These are phyloP conservation scores for Claviceps spartinae DNA, from an alignment of 2,329 filamentous ascomycete genomes.

Conservation along the genomic window DNA sequence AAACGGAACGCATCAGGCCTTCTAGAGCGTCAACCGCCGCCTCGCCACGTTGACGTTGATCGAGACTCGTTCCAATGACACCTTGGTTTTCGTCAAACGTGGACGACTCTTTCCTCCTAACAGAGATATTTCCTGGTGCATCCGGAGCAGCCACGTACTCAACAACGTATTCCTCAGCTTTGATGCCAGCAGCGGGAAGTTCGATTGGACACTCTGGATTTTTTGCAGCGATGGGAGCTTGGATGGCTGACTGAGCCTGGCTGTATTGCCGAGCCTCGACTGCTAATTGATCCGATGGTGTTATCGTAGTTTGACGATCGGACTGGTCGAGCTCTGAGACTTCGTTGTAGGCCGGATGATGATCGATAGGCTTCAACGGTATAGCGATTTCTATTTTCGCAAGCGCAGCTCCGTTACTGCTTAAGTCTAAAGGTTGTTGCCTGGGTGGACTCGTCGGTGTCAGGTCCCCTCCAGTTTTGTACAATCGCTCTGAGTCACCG, in stretches of 20 bases:
- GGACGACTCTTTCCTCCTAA: constrained; percentile 39
- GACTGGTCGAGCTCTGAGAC: constrained; percentile 12
- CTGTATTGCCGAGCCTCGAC: constrained; percentile 7
- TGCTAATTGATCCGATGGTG: constrained; percentile 9
- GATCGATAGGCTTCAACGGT: constrained; percentile 29
- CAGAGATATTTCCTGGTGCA: constrained; percentile 33
- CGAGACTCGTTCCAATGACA: constrained; percentile 48
- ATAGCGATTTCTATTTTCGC: constrained; percentile 33
- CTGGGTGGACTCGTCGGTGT: neutral
- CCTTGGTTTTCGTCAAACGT: constrained; percentile 39
- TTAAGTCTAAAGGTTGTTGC: neutral
- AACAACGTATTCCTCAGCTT: constrained; percentile 38
- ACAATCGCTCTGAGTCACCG: constrained; percentile 18
- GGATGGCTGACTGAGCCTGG: neutral
- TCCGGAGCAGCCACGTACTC: constrained; percentile 33
- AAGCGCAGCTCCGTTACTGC: constrained; percentile 7
- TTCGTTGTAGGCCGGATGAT: constrained; percentile 24
- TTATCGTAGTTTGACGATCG: constrained; percentile 1
- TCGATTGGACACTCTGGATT: constrained; percentile 32
- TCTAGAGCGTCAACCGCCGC: constrained; percentile 58
- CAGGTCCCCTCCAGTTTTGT: constrained; percentile 10
- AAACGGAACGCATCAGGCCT: constrained; percentile 55
- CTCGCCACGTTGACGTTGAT: constrained; percentile 72
- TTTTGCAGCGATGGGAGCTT: constrained; percentile 5
- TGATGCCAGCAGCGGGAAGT: constrained; percentile 28